These are phyloP conservation scores for Pythium aristosporum DNA, from an alignment of 352 stramenopile species.

Conservation along the genomic window DNA sequence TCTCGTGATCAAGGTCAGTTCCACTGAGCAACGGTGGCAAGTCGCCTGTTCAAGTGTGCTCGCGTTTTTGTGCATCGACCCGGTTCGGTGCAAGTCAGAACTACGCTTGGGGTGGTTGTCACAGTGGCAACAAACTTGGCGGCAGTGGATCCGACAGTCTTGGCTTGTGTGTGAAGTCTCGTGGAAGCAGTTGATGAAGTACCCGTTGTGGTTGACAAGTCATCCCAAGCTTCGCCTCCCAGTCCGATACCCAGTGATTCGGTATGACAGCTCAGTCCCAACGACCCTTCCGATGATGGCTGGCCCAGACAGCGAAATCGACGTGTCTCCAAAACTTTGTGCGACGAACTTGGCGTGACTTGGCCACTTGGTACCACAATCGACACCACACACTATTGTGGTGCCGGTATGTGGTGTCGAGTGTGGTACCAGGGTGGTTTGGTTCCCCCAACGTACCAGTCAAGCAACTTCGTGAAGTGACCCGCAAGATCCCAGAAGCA, in stretches of 20 bases:
- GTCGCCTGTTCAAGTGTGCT: constrained; percentile 2
- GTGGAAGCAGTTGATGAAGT: not conserved
- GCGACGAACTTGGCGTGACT: too few relatives aligned
- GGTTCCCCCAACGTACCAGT: not conserved
- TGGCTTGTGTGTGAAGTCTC: not conserved
- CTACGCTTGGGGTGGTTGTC: not conserved
- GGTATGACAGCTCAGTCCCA: too few relatives aligned
- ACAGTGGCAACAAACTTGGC: not conserved
- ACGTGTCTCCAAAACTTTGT: too few relatives aligned
- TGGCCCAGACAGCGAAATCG: too few relatives aligned
- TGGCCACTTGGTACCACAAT: too few relatives aligned
- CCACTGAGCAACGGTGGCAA: not conserved
- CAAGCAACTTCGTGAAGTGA: not conserved
- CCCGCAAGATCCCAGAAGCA: not conserved
- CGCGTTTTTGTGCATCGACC: constrained; percentile 1
- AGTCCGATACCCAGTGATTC: too few relatives aligned
- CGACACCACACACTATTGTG: too few relatives aligned
- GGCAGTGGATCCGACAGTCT: not conserved
- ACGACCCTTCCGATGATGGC: too few relatives aligned
- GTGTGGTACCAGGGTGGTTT: not conserved
- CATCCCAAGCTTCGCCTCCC: too few relatives aligned
- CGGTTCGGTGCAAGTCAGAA: not conserved
- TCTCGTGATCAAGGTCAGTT: not conserved
- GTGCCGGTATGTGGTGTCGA: not conserved
- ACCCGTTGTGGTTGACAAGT: too few relatives aligned